Base-by-base conservation (phyloP, 192 early-diverging fungal genomes). In the Mortierella alpina region DNA sequence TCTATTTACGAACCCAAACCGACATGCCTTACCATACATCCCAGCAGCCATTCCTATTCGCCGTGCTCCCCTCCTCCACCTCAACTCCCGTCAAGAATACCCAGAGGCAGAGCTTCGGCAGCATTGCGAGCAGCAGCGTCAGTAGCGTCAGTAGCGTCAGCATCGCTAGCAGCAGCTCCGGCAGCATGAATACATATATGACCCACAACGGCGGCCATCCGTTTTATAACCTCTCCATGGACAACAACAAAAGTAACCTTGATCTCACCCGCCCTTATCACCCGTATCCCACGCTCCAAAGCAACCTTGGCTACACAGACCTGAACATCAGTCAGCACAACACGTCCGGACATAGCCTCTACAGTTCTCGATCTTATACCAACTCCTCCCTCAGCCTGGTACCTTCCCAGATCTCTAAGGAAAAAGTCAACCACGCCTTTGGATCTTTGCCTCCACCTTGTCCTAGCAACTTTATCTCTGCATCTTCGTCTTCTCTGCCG, bases 151-250 rank as follows among this genome's bases (percentile, higher is more conserved):
- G 51, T 45, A 64, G 59, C 20, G 63, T 49, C 48, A 74, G 51
- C 58, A 13, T n/a, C n/a, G 20, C 15, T n/a, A 61, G n/a, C 31
- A 53, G 60, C 52, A 41, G 14, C 60, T 51, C 58, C 55, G 53
- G 70, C 14, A 63, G 61, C 22, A 72, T 56, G 45, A 42, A 42
- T 3, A 13, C 59, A 7, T 12, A n/a, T 12, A 20, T 8, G 9
- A 51, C 31, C 46, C 52, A 55, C 41, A n/a, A 51, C 50, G 15
- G 18, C 12, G 23, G n/a, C 7, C 60, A 58, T 23, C 71, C 75
- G 45, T 79, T 79, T 52, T 79, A 79, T 45, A 79, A 66, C 69
- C 76, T 79, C 6, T 65, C 68, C 42, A 70, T 60, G n/a, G 57
- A 70, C 1, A 66, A 68, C 39, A 79, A 79, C 51, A 79, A 59